Base-by-base conservation (phyloP, 1,284 basidiomycete genomes). In the Butyriboletus appendiculatus region DNA sequence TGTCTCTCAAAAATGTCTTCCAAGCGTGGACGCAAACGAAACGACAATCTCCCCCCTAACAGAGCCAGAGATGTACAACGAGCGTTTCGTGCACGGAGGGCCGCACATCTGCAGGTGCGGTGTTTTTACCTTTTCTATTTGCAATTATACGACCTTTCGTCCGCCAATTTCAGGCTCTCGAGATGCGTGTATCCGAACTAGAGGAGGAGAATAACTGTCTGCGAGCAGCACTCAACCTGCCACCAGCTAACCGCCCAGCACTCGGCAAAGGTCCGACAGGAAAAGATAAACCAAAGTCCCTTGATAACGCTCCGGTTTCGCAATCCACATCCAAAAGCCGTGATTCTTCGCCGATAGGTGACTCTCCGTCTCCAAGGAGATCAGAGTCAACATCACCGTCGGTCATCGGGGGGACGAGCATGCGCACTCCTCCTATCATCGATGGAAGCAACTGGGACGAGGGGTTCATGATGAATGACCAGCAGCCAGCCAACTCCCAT, bases 51-150 rank as follows among this genome's bases (percentile, higher is more conserved):
- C 38, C 93, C 93, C 59, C 93, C 93, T 34, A 95, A 95, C 67
- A 86, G 94, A 58, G 94, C 94, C 30, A 79, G 94, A 53, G 94
- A 96, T 69, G 93, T 96, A 32, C 94, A 97, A 72, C 79, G 94
- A 61, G 94, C 94, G 4, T 97, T 96, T 76, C 84, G 94, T 62
- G 92, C 94, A 26, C 81, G 94, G 59, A 85, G 94, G 64, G 92
- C 92, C 57, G 92, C 93, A 57, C 93, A 96, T 73, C 81, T 96
- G 50, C 85, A 90, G 75, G 89, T 90, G 69, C 63, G 77, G 70
- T 46, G 58, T 54, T 57, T 70, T 76, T 68, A 65, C 65, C 60
- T 58, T 57, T 56, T 59, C 63, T 68, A 71, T 74, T 69, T 76
- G 68, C 72, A 75, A 73, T 75, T 73, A 56, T 67, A 57, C 56